Evolutionary conservation across 1,139 yeast genomes (phyloP).

Genomic region (Hemisphaericaspora subhashii): DNA sequence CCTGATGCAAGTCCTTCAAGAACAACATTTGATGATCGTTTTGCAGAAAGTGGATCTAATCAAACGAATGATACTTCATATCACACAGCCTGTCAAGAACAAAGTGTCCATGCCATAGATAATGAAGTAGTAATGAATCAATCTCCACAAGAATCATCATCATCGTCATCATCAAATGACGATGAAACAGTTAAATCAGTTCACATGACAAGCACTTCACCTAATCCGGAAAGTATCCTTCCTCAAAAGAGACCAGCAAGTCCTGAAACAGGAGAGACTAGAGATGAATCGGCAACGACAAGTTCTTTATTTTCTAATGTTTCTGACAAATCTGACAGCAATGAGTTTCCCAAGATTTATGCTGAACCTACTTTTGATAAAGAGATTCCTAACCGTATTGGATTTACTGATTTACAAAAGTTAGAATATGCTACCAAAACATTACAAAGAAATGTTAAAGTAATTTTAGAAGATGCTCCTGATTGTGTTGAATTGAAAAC

Average conservation of each 20-base stretch:
- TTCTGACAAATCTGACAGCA: neutral
- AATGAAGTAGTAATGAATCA: neutral
- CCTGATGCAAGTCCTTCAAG: neutral
- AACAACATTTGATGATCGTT: neutral
- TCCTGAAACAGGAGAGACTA: neutral
- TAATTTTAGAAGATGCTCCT: slow-evolving; percentile 57
- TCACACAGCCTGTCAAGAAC: neutral
- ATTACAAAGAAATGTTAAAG: slow-evolving; percentile 52
- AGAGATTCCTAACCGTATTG: slow-evolving; percentile 18
- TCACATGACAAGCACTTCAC: too few relatives aligned
- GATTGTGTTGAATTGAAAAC: slow-evolving; percentile 39
- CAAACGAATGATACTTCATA: too few relatives aligned
- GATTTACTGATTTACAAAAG: slow-evolving; percentile 40
- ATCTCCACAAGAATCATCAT: too few relatives aligned
- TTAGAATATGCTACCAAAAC: slow-evolving; percentile 42
- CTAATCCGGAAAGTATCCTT: neutral
- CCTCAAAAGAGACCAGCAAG: neutral
- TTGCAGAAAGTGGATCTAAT: neutral
- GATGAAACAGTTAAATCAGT: neutral
- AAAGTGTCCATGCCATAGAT: neutral
- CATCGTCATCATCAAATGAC: too few relatives aligned
- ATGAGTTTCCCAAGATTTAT: neutral
- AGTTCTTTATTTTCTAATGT: neutral
- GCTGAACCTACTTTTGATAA: slow-evolving; percentile 11
- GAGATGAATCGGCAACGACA: neutral